Evolutionary conservation across 1,139 yeast species (phyloP).

Genomic region (Yamadazyma membranifaciens): DNA sequence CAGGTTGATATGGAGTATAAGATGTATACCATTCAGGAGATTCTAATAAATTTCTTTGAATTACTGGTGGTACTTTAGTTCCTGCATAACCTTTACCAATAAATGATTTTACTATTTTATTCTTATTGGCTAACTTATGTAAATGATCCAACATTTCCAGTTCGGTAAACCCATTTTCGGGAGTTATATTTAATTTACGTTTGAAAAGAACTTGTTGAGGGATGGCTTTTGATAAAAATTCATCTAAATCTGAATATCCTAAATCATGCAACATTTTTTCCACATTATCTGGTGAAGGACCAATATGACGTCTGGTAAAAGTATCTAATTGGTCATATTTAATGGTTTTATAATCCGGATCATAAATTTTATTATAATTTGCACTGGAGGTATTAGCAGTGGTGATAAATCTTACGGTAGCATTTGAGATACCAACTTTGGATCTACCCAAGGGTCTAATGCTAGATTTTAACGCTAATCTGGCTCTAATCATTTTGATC

Average conservation of each 20-base stretch:
- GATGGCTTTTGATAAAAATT: conserved; percentile 69
- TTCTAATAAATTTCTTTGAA: conserved; percentile 88
- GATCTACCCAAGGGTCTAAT: background rate
- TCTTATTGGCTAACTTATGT: conserved; percentile 67
- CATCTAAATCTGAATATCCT: conserved; percentile 66
- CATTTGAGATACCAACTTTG: background rate
- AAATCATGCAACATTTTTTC: conserved; percentile 61
- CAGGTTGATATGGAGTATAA: conserved; percentile 98
- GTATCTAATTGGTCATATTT: conserved; percentile 60
- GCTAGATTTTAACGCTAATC: conserved; percentile 1
- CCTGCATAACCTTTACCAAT: conserved; percentile 97
- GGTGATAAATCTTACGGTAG: conserved; percentile 1
- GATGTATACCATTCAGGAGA: conserved; percentile 98
- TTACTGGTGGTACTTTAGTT: conserved; percentile 85
- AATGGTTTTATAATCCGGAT: conserved; percentile 29
- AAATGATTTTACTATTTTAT: conserved; percentile 66
- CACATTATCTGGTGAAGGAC: conserved; percentile 70
- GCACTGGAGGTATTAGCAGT: conserved; percentile 48
- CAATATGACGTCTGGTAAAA: conserved; percentile 87
- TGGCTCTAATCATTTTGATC: conserved; percentile 2
- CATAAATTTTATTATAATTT: conserved; percentile 39
- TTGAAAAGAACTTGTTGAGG: conserved; percentile 74
- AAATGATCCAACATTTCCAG: conserved; percentile 74
- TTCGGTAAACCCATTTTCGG: conserved; percentile 76
- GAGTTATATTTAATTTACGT: conserved; percentile 62